Evolutionary conservation across 768 basidiomycete species (phyloP).

Genomic region (Auriscalpium microsporum): DNA sequence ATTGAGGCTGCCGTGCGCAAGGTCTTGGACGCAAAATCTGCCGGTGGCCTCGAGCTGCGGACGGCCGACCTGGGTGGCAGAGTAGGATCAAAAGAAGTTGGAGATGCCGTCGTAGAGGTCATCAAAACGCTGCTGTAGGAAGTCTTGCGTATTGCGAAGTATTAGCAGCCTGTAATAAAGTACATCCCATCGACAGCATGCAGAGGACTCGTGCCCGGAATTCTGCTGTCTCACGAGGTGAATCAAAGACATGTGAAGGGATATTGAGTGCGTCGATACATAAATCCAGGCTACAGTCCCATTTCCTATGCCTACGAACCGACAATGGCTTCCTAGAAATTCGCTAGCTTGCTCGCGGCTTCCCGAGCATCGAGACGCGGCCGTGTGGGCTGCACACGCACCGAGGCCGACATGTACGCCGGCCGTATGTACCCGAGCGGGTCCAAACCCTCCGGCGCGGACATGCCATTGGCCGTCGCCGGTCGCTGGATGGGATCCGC

Average conservation of each 20-base stretch:
- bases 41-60: slow-evolving; percentile 70
- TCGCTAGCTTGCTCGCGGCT: slow-evolving; percentile 84
- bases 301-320: neutral
- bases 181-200: neutral
- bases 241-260: neutral
- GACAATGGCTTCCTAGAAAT: slow-evolving; percentile 40
- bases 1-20: slow-evolving; percentile 89
- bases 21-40: slow-evolving; percentile 62
- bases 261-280: neutral
- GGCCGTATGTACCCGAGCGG: slow-evolving; percentile 57
- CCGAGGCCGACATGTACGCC: slow-evolving; percentile 62
- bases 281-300: slow-evolving; percentile 6
- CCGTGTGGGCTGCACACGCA: slow-evolving; percentile 63
- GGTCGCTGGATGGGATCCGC: slow-evolving; percentile 9
- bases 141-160: neutral
- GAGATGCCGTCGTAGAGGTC: slow-evolving; percentile 72
- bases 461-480: slow-evolving; percentile 7
- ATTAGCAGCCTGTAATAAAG: neutral
- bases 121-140: slow-evolving; percentile 47
- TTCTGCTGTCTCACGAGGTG: neutral
- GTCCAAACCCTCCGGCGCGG: slow-evolving; percentile 33
- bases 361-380: slow-evolving; percentile 76
- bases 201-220: neutral
- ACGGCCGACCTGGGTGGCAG: slow-evolving; percentile 86
- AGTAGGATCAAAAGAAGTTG: slow-evolving; percentile 67